A percentile compares a stretch with the other conserved stretches of the same genome.
Conservation (phyloP, 805 yeast species). For the Sungouiozyma ichnusensis region DNA sequence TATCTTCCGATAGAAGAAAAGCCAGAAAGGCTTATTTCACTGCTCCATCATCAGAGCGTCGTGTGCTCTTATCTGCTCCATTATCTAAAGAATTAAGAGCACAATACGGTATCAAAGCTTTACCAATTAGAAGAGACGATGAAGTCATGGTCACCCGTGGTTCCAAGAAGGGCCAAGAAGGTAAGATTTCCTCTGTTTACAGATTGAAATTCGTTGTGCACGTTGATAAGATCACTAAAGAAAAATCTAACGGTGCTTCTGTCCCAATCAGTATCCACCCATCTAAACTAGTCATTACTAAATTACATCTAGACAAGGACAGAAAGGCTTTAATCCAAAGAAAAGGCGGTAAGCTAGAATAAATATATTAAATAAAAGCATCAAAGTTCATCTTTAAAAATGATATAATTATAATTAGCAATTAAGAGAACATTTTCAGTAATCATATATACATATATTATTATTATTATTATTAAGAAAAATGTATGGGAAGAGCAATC, state of each 20-base stretch:
- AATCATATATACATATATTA: not conserved
- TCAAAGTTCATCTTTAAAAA: not conserved
- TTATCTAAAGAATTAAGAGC: slow-evolving; percentile 96
- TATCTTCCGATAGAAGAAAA: slow-evolving; percentile 97
- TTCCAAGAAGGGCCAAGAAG: slow-evolving; percentile 98
- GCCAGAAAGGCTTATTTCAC: slow-evolving; percentile 99
- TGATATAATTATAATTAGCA: not conserved
- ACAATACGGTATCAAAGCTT: slow-evolving; percentile 87
- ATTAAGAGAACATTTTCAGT: not conserved
- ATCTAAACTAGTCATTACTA: slow-evolving; percentile 96
- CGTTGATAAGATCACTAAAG: slow-evolving; percentile 92
- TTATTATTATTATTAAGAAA: no score
- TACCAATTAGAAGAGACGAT: slow-evolving; percentile 96
- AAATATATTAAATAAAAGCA: slow-evolving; percentile 28
- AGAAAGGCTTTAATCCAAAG: slow-evolving; percentile 93
- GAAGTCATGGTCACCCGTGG: slow-evolving; percentile 95
- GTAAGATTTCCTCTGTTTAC: slow-evolving; percentile 93
- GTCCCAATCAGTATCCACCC: slow-evolving; percentile 96
- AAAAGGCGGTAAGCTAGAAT: slow-evolving; percentile 95
- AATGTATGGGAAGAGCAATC: not conserved
- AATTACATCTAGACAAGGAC: slow-evolving; percentile 95
- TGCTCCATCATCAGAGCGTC: slow-evolving; percentile 92
- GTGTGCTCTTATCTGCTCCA: slow-evolving; percentile 93
- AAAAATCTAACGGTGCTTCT: slow-evolving; percentile 95
- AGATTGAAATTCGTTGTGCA: slow-evolving; percentile 94